Base-by-base conservation (phyloP, 805 yeast species). In the Starmerella floris region DNA sequence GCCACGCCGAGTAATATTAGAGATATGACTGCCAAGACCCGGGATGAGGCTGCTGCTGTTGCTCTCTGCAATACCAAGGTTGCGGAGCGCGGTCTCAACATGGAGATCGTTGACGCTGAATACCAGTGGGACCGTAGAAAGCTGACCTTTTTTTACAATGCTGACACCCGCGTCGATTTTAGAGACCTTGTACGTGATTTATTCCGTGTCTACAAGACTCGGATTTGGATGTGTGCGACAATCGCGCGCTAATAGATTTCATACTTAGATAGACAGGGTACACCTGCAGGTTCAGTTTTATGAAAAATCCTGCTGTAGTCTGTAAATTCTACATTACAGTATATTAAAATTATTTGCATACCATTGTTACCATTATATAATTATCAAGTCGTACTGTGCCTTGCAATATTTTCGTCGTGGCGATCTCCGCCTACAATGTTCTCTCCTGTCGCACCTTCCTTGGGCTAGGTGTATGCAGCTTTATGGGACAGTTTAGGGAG, bases 171-270 rank as follows among this genome's bases (percentile, higher is more conserved):
- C 49, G 78, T 82, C 43, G 93, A 82, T 59, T 80, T 80, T 58
- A 65, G 91, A 48, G 85, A 79, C 50, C 68, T 81, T 57, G 85
- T 80, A 8, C 69, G 81, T 36, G 91, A 81, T 50, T 64, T 80
- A 43, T 80, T 80, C 62, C 65, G 82, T 46, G 72, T 76, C 39
- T 81, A 79, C 67, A 80, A 81, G 62, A 80, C 88, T 3, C 66
- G 91, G 51, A 80, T 80, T 54, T 82, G 93, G 93, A 79, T 82
- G 91, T 80, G 88, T 62, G 83, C 84, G 3, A 81, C 51, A 15
- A 34, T 49, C 8, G 42, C 49, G 11, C 45, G 50, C 26, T 33
- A 26, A 31, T 31, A 31, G 34, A 31, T 9, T 30, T 30, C 17
- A 30, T 16, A 13, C 17, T 16, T 31, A 31, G 34, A 31, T n/a